A percentile compares a stretch with the other conserved stretches of the same genome.
phyloP scores from a whole-genome alignment of 2,329 filamentous ascomycete species.

The Fusarium sambucinum region DNA sequence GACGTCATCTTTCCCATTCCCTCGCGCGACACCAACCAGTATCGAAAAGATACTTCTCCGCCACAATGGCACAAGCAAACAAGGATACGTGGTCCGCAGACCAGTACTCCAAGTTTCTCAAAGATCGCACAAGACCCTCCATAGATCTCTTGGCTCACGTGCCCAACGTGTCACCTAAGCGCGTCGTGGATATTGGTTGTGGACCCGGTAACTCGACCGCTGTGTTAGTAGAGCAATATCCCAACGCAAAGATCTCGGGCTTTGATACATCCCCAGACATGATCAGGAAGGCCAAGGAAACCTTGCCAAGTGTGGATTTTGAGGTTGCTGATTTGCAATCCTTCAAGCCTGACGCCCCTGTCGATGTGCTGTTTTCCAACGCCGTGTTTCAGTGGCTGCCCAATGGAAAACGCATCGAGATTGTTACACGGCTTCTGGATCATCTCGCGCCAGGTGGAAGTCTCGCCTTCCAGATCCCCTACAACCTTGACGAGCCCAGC shows the following conservation, averaged over 20 bases:
- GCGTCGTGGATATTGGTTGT: conserved; percentile 69
- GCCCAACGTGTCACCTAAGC: conserved; percentile 54
- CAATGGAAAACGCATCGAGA: conserved; percentile 55
- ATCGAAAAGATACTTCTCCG: conserved; percentile 10
- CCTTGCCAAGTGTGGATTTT: conserved; percentile 59
- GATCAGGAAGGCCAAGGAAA: conserved; percentile 61
- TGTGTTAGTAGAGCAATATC: conserved; percentile 61
- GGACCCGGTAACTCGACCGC: conserved; percentile 70
- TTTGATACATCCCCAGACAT: conserved; percentile 69
- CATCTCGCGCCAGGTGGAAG: conserved; percentile 59
- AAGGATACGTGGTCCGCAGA: conserved; percentile 62
- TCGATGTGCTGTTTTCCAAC: conserved; percentile 66
- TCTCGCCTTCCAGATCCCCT: conserved; percentile 64
- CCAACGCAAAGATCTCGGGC: conserved; percentile 60
- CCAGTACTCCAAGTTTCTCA: conserved; percentile 68
- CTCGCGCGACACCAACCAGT: background rate
- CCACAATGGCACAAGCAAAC: conserved; percentile 20
- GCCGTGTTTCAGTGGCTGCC: conserved; percentile 71
- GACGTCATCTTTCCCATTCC: conserved; percentile 22
- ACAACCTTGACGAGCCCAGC: conserved; percentile 63
- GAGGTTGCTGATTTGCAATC: conserved; percentile 58
- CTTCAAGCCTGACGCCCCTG: conserved; percentile 51
- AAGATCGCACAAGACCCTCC: conserved; percentile 65
- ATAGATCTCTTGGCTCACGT: conserved; percentile 65
- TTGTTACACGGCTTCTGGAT: conserved; percentile 59